Evolutionary conservation across 768 basidiomycete genomes (phyloP).

Genomic region (Lactarius deliciosus): DNA sequence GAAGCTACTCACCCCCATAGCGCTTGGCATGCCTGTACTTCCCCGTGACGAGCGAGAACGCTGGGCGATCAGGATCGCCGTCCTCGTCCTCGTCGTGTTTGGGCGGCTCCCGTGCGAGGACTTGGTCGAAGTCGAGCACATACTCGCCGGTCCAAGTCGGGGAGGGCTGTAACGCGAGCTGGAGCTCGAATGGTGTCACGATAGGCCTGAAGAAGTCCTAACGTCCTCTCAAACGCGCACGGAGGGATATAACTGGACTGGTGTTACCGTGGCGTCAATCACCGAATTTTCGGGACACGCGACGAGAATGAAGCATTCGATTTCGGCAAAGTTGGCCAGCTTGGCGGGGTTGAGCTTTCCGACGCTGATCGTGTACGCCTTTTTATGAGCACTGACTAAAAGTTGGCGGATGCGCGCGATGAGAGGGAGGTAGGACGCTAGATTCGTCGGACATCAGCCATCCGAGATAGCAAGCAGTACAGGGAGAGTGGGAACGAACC

Average conservation of each 20-base stretch:
- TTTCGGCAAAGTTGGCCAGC: constrained; percentile 92
- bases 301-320: constrained; percentile 93
- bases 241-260: no score
- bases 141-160: constrained; percentile 76
- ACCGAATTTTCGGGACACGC: constrained; percentile 94
- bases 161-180: constrained; percentile 70
- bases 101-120: constrained; percentile 43
- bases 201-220: constrained; percentile 92
- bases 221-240: not conserved
- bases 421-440: constrained; percentile 83
- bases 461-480: not conserved
- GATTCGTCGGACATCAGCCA: not conserved
- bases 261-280: constrained; percentile 62
- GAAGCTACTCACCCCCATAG: constrained; percentile 46
- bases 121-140: constrained; percentile 69
- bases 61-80: constrained; percentile 66
- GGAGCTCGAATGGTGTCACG: constrained; percentile 89
- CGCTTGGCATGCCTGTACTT: constrained; percentile 77
- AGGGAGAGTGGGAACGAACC: constrained; percentile 44
- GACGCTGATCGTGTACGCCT: constrained; percentile 92
- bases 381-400: constrained; percentile 70
- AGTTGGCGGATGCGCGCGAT: constrained; percentile 77
- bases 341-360: constrained; percentile 95
- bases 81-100: constrained; percentile 39
- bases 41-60: constrained; percentile 85